phyloP scores from a whole-genome alignment of 495 filamentous ascomycete species.

The Annulohypoxylon maeteangense region DNA sequence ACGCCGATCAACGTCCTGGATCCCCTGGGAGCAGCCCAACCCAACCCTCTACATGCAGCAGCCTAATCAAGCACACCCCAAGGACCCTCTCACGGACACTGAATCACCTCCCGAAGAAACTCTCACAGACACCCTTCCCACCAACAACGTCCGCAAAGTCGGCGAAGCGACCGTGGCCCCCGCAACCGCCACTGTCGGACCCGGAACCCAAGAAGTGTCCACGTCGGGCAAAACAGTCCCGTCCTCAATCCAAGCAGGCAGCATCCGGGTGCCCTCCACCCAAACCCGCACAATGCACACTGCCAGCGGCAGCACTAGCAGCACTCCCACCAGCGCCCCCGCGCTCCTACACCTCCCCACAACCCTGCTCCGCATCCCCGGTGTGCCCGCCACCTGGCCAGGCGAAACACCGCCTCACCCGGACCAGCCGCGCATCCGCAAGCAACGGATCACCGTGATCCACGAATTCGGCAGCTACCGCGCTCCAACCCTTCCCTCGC shows the following conservation, averaged over 20 bases:
- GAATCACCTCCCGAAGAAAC: background rate
- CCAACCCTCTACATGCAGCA: slow-evolving; percentile 29
- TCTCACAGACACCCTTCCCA: background rate
- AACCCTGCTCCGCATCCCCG: slow-evolving; percentile 33
- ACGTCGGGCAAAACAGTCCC: slow-evolving; percentile 30
- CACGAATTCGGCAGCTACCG: background rate
- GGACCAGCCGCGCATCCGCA: slow-evolving; percentile 4
- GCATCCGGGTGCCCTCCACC: background rate
- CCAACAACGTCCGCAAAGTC: slow-evolving; percentile 7
- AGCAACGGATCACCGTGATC: background rate
- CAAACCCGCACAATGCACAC: slow-evolving; percentile 22
- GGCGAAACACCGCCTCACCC: background rate
- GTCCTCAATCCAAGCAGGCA: slow-evolving; percentile 28
- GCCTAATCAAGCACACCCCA: background rate
- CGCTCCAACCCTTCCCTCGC: background rate
- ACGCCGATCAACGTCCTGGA: slow-evolving; percentile 40
- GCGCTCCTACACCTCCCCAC: slow-evolving; percentile 11
- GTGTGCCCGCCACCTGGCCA: slow-evolving; percentile 33
- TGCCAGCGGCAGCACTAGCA: background rate
- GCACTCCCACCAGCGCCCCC: background rate
- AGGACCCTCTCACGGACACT: background rate
- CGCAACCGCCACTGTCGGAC: slow-evolving; percentile 4
- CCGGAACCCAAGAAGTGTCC: slow-evolving; percentile 24
- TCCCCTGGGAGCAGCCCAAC: slow-evolving; percentile 44
- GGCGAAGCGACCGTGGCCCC: slow-evolving; percentile 3